Evolutionary conservation across 2,329 filamentous ascomycete genomes (phyloP), one percentile per base, ranked within the genome.

Genomic region (Calonectria pseudoreteaudii): DNA sequence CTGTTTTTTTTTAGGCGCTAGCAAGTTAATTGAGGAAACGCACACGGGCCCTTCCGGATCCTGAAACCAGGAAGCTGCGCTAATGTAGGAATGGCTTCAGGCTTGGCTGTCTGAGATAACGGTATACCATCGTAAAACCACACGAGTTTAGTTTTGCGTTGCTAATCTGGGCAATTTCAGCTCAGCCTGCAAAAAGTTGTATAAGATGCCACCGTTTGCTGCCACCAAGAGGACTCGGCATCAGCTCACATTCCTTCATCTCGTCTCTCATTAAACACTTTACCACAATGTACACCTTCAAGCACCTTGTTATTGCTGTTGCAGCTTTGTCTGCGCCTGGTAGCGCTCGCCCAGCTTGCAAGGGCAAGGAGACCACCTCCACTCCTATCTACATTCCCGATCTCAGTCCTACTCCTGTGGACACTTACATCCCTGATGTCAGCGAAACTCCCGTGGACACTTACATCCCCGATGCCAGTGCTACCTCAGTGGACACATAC

Each of bases 1-100:
- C 8, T 31, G 4, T 31, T 47, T n/a, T 47, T 10, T 47, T 47
- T n/a, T n/a, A 10, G 44, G 14, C 31, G 31, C 56, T 62, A 62
- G 38, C 41, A 23, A 62, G 36, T 62, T 62, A 62, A 62, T 41
- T 41, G 56, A 62, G 26, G 23, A 62, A 62, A 26, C 56, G 6
- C 56, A 62, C 56, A 62, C 56, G 56, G 56, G 56, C 56, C 56
- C 56, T 62, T 62, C 56, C 56, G 56, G 56, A 62, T 41, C 38
- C 56, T 62, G 56, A 62, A 62, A 62, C 56, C 36, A 30, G 34
- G 4, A 62, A 36, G 16, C 56, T 38, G 56, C 56, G 36, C 56
- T 36, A 62, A 41, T 26, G 31, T 38, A 38, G 56, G 34, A 28
- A 62, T 62, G 38, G 56, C 56, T 62, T 62, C 56, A 41, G 14